Percentiles rank a stretch among this genome's conserved stretches.
These are phyloP conservation scores for Bassia scoparia DNA, from an alignment of 148 eudicot species.

Conservation along the genomic window DNA sequence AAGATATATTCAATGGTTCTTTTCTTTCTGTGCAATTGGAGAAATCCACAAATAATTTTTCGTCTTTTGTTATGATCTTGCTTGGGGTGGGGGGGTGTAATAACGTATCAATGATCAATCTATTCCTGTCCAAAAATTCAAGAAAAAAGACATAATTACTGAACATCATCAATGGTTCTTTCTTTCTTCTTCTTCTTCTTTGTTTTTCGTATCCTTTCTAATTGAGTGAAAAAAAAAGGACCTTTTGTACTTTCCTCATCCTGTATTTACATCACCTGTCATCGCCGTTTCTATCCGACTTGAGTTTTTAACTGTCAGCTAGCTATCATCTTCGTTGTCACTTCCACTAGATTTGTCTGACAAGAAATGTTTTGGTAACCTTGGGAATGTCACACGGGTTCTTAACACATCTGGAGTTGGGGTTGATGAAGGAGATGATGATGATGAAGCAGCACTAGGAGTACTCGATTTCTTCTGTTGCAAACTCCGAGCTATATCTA, in stretches of 20 bases:
- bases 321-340: slow-evolving; percentile 44
- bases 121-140: slow-evolving; percentile 14
- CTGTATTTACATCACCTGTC: slow-evolving; percentile 25
- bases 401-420: slow-evolving; percentile 38
- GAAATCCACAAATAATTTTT: slow-evolving; percentile 1
- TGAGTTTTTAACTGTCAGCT: slow-evolving; percentile 11
- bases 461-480: slow-evolving; percentile 42
- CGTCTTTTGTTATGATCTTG: not conserved
- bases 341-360: slow-evolving; percentile 45
- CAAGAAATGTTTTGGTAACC: slow-evolving; percentile 70
- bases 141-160: slow-evolving; percentile 23
- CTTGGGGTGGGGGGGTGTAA: not conserved
- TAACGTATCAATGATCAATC: slow-evolving; percentile 7
- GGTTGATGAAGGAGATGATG: slow-evolving; percentile 26
- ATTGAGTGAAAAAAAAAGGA: slow-evolving; percentile 14
- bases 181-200: not conserved
- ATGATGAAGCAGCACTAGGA: slow-evolving; percentile 17
- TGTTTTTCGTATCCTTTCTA: not conserved
- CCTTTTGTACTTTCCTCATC: slow-evolving; percentile 26
- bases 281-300: slow-evolving; percentile 1
- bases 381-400: slow-evolving; percentile 58
- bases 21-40: not conserved
- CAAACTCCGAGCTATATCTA: slow-evolving; percentile 52
- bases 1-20: not conserved
- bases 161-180: slow-evolving; percentile 13